Percentiles rank a stretch among this genome's conserved stretches.
These are phyloP conservation scores for Sorghum bicolor DNA, from an alignment of 176 grass and related monocot species.

Conservation along the genomic window Sorghum_bicolor_NCBIv3 NC_012878.2:51791001-51791500, in stretches of 20 bases:
- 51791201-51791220: not conserved
- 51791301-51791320: not conserved
- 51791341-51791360: not conserved
- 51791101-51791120: not conserved
- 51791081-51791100: not conserved
- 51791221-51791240: not conserved
- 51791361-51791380: not conserved
- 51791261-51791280: not conserved
- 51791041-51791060: not conserved
- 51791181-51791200: not conserved
- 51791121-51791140: not conserved
- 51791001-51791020: not conserved
- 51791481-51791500: conserved; percentile 79
- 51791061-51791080: not conserved
- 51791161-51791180: not conserved
- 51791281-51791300: not conserved
- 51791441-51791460: conserved; percentile 97
- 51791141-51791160: not conserved
- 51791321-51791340: not conserved
- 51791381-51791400: conserved; percentile 17
- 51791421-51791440: conserved; percentile 95
- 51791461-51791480: conserved; percentile 97
- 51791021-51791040: not conserved
- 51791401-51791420: conserved; percentile 62
- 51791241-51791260: conserved; percentile 1